Conservation (phyloP, 2,329 filamentous ascomycete species). For the Epichloe amarillans region DNA sequence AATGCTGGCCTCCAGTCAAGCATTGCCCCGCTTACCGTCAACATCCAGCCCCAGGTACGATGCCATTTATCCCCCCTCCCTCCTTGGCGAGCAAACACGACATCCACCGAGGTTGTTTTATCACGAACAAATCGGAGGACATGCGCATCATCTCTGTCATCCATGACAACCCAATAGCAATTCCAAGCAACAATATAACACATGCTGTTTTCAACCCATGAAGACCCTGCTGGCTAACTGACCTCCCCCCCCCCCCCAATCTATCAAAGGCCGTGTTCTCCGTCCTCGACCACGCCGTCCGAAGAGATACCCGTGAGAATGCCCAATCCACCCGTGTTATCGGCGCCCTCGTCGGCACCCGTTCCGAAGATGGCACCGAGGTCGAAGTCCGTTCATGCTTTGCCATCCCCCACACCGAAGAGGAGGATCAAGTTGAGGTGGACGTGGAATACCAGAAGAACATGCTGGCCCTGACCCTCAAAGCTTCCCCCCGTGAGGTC, state of each 20-base stretch:
- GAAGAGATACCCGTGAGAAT: constrained; percentile 54
- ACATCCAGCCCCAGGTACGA: constrained; percentile 85
- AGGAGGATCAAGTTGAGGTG: constrained; percentile 95
- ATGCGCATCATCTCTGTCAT: not conserved
- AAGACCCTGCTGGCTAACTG: not conserved
- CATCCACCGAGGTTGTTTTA: not conserved
- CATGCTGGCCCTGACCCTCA: constrained; percentile 90
- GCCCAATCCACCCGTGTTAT: constrained; percentile 92
- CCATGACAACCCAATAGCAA: not conserved
- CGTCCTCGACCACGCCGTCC: constrained; percentile 85
- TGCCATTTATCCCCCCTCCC: not conserved
- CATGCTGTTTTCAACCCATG: not conserved
- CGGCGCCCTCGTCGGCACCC: constrained; percentile 82
- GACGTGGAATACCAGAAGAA: constrained; percentile 99
- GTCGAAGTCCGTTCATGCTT: constrained; percentile 94
- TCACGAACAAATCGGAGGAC: not conserved
- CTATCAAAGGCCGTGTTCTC: constrained; percentile 48
- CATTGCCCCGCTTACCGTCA: constrained; percentile 83
- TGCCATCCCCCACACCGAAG: constrained; percentile 96
- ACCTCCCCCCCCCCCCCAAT: not conserved
- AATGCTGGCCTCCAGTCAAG: constrained; percentile 67
- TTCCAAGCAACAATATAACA: not conserved
- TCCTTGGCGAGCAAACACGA: not conserved
- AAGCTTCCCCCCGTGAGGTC: constrained; percentile 80
- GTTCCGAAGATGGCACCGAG: constrained; percentile 93